Evolutionary conservation across 192 early-diverging fungal genomes (phyloP), one percentile per base, ranked within the genome.

Genomic region (Linderina pennispora): DNA sequence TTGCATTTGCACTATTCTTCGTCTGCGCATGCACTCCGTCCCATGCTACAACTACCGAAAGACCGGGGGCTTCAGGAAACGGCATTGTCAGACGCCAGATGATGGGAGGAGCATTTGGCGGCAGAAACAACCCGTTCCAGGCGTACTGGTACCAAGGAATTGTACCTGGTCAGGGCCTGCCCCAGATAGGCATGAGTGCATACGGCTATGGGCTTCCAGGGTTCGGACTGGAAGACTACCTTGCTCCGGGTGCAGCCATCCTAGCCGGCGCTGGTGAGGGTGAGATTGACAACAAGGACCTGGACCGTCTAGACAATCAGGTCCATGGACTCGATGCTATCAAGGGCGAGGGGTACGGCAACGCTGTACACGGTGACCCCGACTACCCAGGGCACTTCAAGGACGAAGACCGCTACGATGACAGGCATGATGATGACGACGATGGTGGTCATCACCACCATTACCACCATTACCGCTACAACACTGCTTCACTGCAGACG

Each of bases 111-210:
- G n/a, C n/a, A n/a, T 31, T 8, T 31, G 28, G 28, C 28, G 11
- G 28, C 28, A 31, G 39, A 15, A 8, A 34, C 25, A 63, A 38
- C 8, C 67, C 60, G 9, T 71, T 63, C 45, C 52, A 50, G 1
- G 59, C 67, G 8, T 71, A 55, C 40, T 51, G 47, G 55, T 53
- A 55, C 55, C 60, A 71, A 19, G 67, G 67, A 2, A n/a, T 71
- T 31, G 56, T 63, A 8, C 67, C 67, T 0, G 67, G 67, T 7
- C 60, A 63, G 20, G 67, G 67, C 0, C 59, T 71, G 13, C 60
- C 67, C 1, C 67, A 71, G 37, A 44, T 71, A 6, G 67, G 67
- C 0, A 71, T 71, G 67, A 71, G 67, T 33, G 50, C 67, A 15
- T 71, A 71, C 14, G 67, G 67, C 5, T 71, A 63, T 28, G 60